Evolutionary conservation across 2,329 filamentous ascomycete species (phyloP).

Genomic region (Beauveria brongniartii): DNA sequence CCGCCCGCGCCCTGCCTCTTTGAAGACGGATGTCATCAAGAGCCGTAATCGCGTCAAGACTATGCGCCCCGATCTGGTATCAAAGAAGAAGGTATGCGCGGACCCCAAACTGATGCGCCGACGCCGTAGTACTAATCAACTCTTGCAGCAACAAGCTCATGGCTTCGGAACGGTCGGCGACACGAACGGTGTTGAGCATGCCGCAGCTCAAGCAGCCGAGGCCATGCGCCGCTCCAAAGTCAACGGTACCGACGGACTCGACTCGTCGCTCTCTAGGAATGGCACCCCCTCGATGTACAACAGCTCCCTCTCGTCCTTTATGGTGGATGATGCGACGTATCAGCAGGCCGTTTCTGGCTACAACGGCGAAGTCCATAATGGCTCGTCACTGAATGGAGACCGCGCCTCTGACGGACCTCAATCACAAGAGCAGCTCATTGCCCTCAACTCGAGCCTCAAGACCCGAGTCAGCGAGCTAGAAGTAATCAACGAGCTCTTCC

Average conservation of each 20-base stretch:
- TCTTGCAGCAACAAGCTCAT: conserved; percentile 25
- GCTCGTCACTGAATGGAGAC: conserved; percentile 45
- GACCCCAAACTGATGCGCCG: background rate
- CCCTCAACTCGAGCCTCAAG: conserved; percentile 79
- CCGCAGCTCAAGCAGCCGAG: conserved; percentile 45
- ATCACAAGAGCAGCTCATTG: conserved; percentile 71
- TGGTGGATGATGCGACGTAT: conserved; percentile 60
- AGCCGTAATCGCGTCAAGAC: conserved; percentile 97
- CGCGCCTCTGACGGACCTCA: conserved; percentile 64
- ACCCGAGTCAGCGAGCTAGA: conserved; percentile 93
- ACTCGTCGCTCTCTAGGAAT: conserved; percentile 72
- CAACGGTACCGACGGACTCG: conserved; percentile 66
- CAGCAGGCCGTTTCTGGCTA: conserved; percentile 50
- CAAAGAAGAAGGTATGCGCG: conserved; percentile 68
- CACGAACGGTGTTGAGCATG: conserved; percentile 53
- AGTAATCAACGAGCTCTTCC: conserved; percentile 81
- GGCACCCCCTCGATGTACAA: conserved; percentile 69
- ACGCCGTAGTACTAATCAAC: background rate
- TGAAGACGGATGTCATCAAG: conserved; percentile 99
- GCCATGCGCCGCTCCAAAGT: conserved; percentile 57
- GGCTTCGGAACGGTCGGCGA: conserved; percentile 34
- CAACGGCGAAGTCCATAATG: conserved; percentile 42
- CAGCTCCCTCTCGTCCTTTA: conserved; percentile 71
- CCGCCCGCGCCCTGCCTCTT: conserved; percentile 82
- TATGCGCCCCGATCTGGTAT: conserved; percentile 64